These are phyloP conservation scores for Euphrasia arctica DNA, from an alignment of 305 asterid genomes.

Conservation along the genomic window DNA sequence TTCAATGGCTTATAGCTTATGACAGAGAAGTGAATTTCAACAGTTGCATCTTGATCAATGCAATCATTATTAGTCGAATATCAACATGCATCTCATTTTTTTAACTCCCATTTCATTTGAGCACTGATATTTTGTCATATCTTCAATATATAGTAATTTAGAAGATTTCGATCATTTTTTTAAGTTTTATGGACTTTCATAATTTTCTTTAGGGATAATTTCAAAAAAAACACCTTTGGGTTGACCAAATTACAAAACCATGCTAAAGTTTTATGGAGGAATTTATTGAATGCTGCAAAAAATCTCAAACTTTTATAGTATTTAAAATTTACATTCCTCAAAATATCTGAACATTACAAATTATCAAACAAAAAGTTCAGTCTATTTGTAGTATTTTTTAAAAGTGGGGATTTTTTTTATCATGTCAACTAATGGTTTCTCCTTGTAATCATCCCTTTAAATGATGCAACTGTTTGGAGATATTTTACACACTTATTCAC, in stretches of 20 bases:
- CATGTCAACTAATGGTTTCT: neutral
- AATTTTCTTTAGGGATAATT: neutral
- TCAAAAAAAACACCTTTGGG: neutral
- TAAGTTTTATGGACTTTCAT: neutral
- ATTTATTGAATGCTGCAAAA: neutral
- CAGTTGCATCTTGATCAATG: conserved; percentile 16
- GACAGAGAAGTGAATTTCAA: conserved; percentile 17
- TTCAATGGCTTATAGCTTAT: conserved; percentile 28
- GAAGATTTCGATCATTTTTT: neutral
- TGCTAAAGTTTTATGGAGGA: neutral
- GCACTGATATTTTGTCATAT: neutral
- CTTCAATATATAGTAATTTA: conserved; percentile 1
- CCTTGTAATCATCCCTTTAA: neutral
- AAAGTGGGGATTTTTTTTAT: neutral
- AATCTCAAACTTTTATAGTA: neutral
- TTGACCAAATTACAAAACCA: neutral
- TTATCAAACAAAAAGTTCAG: neutral
- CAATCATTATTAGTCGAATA: neutral
- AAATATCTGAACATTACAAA: neutral
- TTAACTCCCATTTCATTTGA: neutral
- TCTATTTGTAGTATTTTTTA: neutral
- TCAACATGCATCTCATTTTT: conserved; percentile 12
- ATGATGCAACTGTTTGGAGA: conserved; percentile 19
- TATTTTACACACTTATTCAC: conserved; percentile 3
- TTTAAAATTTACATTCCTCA: neutral